A percentile compares a stretch with the other conserved stretches of the same genome.
These are phyloP conservation scores for Candida tibetensis DNA, from an alignment of 805 yeast genomes.

Conservation along the genomic window DNA sequence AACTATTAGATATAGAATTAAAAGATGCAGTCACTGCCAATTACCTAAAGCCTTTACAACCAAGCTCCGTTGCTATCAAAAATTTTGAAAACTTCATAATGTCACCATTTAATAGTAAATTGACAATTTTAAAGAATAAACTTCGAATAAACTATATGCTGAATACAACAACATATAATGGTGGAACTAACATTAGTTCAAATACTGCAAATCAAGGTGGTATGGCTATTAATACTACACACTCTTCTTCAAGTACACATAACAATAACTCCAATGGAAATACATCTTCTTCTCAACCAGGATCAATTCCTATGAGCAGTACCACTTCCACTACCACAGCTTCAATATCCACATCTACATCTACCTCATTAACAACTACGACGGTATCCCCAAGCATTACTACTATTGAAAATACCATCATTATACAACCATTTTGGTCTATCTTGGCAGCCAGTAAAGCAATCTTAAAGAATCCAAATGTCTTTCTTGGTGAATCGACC, in stretches of 20 bases:
- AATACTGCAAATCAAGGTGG: not conserved
- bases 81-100: constrained; percentile 15
- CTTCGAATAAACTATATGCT: constrained; percentile 5
- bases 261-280: not conserved
- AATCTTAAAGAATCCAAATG: constrained; percentile 23
- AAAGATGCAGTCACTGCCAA: constrained; percentile 3
- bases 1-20: constrained; percentile 11
- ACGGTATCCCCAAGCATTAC: constrained; percentile 13
- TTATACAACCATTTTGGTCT: constrained; percentile 43
- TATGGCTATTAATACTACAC: not conserved
- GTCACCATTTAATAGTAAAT: constrained; percentile 10
- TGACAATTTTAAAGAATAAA: constrained; percentile 8
- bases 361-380: constrained; percentile 11
- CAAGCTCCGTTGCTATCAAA: constrained; percentile 10
- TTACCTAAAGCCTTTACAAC: not conserved
- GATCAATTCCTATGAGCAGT: not conserved
- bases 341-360: constrained; percentile 8
- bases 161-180: not conserved
- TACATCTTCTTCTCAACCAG: not conserved
- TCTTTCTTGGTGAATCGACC: constrained; percentile 32
- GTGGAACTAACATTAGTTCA: not conserved
- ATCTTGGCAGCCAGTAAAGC: constrained; percentile 39
- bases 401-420: constrained; percentile 16
- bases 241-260: too few species aligned
- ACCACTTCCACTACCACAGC: constrained; percentile 11